phyloP scores from a whole-genome alignment of 345 rosid genomes.

The Euphorbia lathyris region DNA sequence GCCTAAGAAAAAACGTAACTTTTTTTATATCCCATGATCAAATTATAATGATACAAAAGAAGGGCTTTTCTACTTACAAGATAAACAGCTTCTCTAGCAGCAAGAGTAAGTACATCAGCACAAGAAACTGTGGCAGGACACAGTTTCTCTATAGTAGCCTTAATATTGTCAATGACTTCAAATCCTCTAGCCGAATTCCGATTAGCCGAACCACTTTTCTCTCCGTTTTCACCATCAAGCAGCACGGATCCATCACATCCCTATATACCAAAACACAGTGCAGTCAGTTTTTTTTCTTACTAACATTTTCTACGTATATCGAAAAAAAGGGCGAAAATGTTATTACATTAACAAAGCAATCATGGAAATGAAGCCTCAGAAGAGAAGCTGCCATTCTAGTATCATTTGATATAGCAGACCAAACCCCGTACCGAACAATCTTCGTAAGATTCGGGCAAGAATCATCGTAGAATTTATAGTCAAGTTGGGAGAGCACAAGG shows the following conservation, averaged over 20 bases:
- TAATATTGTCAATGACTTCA: conserved; percentile 60
- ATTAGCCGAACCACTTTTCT: conserved; percentile 48
- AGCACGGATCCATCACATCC: conserved; percentile 68
- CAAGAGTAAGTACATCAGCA: conserved; percentile 56
- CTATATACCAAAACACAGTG: conserved; percentile 21
- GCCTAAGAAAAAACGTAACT: conserved; percentile 20
- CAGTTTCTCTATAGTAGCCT: conserved; percentile 47
- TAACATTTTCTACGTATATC: no score
- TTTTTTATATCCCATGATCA: no score
- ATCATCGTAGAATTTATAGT: conserved; percentile 44
- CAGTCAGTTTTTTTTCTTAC: neutral
- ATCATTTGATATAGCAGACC: conserved; percentile 54
- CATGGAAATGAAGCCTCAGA: conserved; percentile 66
- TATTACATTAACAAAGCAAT: conserved; percentile 61
- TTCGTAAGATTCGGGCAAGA: conserved; percentile 45
- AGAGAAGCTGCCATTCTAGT: conserved; percentile 70
- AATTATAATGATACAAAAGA: neutral
- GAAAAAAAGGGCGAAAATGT: neutral
- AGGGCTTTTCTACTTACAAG: conserved; percentile 37
- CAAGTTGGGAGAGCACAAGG: conserved; percentile 47
- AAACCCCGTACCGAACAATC: conserved; percentile 45
- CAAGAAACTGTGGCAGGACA: conserved; percentile 67
- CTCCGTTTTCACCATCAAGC: conserved; percentile 52
- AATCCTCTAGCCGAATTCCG: conserved; percentile 57
- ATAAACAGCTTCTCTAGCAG: conserved; percentile 53